Evolutionary conservation across 176 grass and related monocot species (phyloP).

Genomic region (Lolium rigidum): DNA sequence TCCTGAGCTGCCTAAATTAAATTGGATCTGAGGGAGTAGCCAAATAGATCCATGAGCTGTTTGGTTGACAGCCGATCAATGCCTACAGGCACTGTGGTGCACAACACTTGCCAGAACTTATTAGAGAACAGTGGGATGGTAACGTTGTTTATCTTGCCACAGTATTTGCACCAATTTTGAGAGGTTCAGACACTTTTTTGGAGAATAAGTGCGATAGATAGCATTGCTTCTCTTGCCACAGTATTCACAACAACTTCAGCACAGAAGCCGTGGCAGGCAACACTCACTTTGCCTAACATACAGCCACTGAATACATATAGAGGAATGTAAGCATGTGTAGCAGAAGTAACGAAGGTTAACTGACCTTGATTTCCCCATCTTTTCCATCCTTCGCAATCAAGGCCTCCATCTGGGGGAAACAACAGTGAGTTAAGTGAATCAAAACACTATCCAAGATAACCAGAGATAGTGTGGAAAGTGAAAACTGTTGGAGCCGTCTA

Average conservation of each 20-base stretch:
- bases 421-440: slow-evolving; percentile 21
- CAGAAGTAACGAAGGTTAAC: neutral
- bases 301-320: neutral
- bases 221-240: slow-evolving; percentile 1
- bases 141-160: neutral
- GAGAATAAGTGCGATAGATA: neutral
- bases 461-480: neutral
- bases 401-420: slow-evolving; percentile 53
- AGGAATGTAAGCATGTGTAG: slow-evolving; percentile 24
- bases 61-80: neutral
- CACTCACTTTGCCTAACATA: neutral
- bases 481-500: neutral
- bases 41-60: neutral
- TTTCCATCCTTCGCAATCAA: slow-evolving; percentile 77
- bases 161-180: neutral
- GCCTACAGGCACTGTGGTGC: neutral
- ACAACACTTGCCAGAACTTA: neutral
- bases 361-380: slow-evolving; percentile 80
- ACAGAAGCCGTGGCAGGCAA: neutral
- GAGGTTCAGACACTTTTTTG: neutral
- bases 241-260: neutral
- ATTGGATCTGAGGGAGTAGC: neutral
- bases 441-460: slow-evolving; percentile 8
- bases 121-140: neutral
- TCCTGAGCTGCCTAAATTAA: no score